Percentiles rank a stretch among this genome's conserved stretches.
These are phyloP conservation scores for Phytophthora capsici DNA, from an alignment of 352 stramenopile species.

Conservation along the genomic window DNA sequence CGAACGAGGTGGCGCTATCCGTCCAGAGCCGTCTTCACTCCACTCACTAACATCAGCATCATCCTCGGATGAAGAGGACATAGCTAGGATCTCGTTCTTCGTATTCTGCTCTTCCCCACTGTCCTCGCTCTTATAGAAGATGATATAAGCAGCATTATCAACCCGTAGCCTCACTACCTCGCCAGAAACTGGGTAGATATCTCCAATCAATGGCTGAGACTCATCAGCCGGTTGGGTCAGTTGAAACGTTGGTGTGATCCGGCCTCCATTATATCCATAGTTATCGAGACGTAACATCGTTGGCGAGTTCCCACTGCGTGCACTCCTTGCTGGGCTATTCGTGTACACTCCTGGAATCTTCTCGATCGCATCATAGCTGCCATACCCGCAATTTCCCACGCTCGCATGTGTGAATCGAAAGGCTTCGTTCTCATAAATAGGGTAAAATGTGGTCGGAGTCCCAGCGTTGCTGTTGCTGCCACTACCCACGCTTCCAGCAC, in stretches of 20 bases:
- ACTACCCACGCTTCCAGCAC: slow-evolving; percentile 37
- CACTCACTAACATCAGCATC: slow-evolving; percentile 44
- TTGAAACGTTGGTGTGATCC: slow-evolving; percentile 67
- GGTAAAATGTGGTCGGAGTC: slow-evolving; percentile 72
- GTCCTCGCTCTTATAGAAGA: slow-evolving; percentile 87
- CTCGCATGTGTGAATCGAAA: slow-evolving; percentile 67
- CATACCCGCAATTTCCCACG: slow-evolving; percentile 55
- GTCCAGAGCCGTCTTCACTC: slow-evolving; percentile 42
- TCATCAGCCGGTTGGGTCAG: slow-evolving; percentile 63
- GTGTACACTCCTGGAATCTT: slow-evolving; percentile 36
- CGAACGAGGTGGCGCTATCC: slow-evolving; percentile 60
- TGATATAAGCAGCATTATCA: slow-evolving; percentile 86
- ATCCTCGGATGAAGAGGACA: slow-evolving; percentile 61
- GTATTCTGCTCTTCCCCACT: slow-evolving; percentile 46
- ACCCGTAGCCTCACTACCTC: slow-evolving; percentile 76
- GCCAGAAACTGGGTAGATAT: slow-evolving; percentile 75
- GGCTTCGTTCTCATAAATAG: slow-evolving; percentile 80
- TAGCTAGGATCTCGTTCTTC: slow-evolving; percentile 48
- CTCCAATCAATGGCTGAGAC: slow-evolving; percentile 63
- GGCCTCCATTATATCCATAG: slow-evolving; percentile 47
- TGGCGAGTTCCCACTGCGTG: slow-evolving; percentile 35
- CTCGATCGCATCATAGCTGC: slow-evolving; percentile 49
- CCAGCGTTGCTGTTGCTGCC: slow-evolving; percentile 44
- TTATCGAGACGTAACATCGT: slow-evolving; percentile 41
- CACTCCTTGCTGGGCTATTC: slow-evolving; percentile 45